Evolutionary conservation across 2,329 filamentous ascomycete species (phyloP), one percentile per base, ranked within the genome.

Genomic region (Cyphellophora attinorum): DNA sequence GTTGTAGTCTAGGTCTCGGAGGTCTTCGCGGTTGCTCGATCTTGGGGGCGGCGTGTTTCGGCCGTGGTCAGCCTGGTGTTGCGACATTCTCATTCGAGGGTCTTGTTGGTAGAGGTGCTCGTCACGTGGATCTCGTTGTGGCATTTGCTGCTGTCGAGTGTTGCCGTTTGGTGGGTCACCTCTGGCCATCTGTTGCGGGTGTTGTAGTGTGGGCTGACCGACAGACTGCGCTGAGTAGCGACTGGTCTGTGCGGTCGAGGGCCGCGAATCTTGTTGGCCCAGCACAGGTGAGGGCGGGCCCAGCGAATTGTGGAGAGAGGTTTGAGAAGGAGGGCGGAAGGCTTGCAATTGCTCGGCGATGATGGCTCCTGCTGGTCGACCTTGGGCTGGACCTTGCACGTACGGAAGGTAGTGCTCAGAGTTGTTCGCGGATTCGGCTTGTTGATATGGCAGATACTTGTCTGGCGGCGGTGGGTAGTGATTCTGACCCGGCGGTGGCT

Each of bases 31-130:
- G 38, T 47, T 54, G 10, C 15, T 12, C 4, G 6, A 11, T 40
- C 48, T 43, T 11, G 60, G 61, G 17, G 61, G 64, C 19, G 67
- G 66, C 12, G 67, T 69, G 39, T 54, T 65, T 36, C 65, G 61
- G 10, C 65, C 63, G 37, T 57, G 50, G 42, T 74, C 62, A 16
- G 45, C 35, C 12, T 31, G 31, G 23, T 39, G 36, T 32, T 44
- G 46, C 19, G 45, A 46, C 41, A 46, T 49, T 37, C 42, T 46
- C 15, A 43, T 32, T 33, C 47, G 38, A 21, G 50, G 38, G 37
- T 48, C 51, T 37, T 51, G 49, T 34, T 55, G 50, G 49, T 52
- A 40, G 40, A 40, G 34, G 17, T 49, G 49, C 21, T 46, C 44
- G 31, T 41, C 39, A 25, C 40, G 47, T 35, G 40, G 35, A 16